phyloP scores from a whole-genome alignment of 2,329 filamentous ascomycete species.

The Exophiala viscosa region DNA sequence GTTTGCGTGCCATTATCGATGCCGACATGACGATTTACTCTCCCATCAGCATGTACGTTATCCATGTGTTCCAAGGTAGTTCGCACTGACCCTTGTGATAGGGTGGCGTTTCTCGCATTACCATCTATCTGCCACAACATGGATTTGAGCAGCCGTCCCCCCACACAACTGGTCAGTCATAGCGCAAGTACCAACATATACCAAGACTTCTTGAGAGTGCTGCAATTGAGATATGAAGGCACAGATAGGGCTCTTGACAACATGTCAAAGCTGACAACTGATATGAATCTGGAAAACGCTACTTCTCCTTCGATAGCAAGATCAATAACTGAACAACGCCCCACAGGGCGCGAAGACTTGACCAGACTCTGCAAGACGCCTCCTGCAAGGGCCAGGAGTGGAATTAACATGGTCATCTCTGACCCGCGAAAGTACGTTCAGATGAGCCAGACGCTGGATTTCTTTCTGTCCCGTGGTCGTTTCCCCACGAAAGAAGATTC shows the following conservation, averaged over 20 bases:
- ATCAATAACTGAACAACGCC: neutral
- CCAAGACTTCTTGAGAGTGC: conserved; percentile 5
- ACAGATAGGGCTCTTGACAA: conserved; percentile 1
- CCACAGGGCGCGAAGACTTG: neutral
- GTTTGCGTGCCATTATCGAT: conserved; percentile 1
- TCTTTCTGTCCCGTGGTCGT: conserved; percentile 2
- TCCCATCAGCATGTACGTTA: conserved; percentile 1
- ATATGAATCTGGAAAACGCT: neutral
- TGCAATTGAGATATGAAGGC: conserved; percentile 3
- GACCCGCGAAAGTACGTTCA: conserved; percentile 2
- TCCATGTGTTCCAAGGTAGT: too few species aligned
- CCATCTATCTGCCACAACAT: conserved; percentile 3
- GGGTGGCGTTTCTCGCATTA: conserved; percentile 3
- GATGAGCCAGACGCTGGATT: conserved; percentile 3
- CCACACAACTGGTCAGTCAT: neutral
- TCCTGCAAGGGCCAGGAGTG: neutral
- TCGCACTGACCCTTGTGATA: neutral
- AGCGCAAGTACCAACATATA: neutral
- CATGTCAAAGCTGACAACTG: neutral
- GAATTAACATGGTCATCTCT: neutral
- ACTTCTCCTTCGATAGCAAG: neutral
- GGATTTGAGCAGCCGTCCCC: neutral
- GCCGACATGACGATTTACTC: conserved; percentile 1
- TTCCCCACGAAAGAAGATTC: neutral
- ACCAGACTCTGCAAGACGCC: neutral